phyloP scores from a whole-genome alignment of 176 grass and related monocot genomes.

The Oropetium thomaeum region DNA sequence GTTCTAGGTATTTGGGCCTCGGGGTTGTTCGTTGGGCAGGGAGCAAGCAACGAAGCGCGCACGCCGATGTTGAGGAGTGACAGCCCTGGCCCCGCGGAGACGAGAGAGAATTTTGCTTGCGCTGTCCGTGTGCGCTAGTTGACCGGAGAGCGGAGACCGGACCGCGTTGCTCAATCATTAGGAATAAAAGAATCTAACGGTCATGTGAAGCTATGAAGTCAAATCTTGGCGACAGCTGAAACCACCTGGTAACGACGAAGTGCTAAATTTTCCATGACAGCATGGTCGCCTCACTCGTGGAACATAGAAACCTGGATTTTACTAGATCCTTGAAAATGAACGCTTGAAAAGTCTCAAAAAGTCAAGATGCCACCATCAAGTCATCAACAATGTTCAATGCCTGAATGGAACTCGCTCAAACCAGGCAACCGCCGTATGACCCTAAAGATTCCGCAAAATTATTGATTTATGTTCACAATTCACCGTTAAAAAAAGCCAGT shows the following conservation, averaged over 20 bases:
- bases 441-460: background rate
- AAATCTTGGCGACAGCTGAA: background rate
- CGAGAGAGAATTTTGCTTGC: background rate
- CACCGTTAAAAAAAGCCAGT: constrained; percentile 4
- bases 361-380: too few relatives aligned
- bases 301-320: background rate
- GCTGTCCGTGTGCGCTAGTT: constrained; percentile 5
- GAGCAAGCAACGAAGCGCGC: constrained; percentile 18
- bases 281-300: background rate
- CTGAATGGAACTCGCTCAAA: too few relatives aligned
- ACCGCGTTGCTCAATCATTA: background rate
- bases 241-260: background rate
- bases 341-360: too few relatives aligned
- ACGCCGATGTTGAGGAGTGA: background rate
- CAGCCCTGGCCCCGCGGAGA: too few relatives aligned
- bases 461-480: constrained; percentile 31
- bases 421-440: background rate
- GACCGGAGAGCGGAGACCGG: constrained; percentile 4
- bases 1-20: background rate
- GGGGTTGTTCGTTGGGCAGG: constrained; percentile 16
- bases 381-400: too few relatives aligned
- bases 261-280: background rate
- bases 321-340: too few relatives aligned
- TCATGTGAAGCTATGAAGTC: background rate
- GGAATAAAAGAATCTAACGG: background rate